A percentile compares a stretch with the other conserved stretches of the same genome.
Conservation (phyloP, 1,284 basidiomycete genomes). For the Ustilago loliicola region DNA sequence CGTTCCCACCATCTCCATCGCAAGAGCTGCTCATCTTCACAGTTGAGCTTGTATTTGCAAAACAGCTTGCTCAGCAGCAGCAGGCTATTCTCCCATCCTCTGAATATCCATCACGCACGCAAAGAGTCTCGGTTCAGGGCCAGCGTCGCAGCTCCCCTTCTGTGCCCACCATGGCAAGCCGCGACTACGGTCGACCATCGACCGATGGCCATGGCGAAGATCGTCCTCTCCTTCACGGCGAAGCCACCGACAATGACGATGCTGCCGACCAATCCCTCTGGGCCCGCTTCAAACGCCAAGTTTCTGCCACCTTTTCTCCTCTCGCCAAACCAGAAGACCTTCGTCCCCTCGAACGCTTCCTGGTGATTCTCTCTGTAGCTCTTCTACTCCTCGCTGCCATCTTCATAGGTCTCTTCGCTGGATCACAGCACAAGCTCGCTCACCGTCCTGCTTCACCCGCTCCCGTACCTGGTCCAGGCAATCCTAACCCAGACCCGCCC, state of each 20-base stretch:
- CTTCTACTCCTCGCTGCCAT: conserved; percentile 85
- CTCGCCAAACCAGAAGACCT: conserved; percentile 77
- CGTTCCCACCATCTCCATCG: conserved; percentile 4
- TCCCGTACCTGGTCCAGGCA: conserved; percentile 39
- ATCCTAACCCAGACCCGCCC: conserved; percentile 63
- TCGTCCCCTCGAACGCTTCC: conserved; percentile 85
- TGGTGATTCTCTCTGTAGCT: conserved; percentile 81
- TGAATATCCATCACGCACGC: not conserved
- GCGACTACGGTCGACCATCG: conserved; percentile 52
- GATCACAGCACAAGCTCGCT: conserved; percentile 71
- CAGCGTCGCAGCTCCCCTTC: not conserved
- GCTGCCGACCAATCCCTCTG: conserved; percentile 24
- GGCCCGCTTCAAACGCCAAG: conserved; percentile 44
- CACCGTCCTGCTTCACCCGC: conserved; percentile 58
- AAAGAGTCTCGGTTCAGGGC: not conserved
- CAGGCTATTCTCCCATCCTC: not conserved
- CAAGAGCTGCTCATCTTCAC: not conserved
- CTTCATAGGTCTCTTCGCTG: conserved; percentile 86
- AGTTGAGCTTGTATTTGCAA: not conserved
- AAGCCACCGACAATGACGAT: conserved; percentile 4
- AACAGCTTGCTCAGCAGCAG: no score
- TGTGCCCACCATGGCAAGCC: conserved; percentile 29
- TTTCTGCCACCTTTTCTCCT: conserved; percentile 51
- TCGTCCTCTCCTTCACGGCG: conserved; percentile 36
- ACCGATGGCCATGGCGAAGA: conserved; percentile 49